Conservation (phyloP, 805 yeast species). For the Ogataea haglerorum region DNA sequence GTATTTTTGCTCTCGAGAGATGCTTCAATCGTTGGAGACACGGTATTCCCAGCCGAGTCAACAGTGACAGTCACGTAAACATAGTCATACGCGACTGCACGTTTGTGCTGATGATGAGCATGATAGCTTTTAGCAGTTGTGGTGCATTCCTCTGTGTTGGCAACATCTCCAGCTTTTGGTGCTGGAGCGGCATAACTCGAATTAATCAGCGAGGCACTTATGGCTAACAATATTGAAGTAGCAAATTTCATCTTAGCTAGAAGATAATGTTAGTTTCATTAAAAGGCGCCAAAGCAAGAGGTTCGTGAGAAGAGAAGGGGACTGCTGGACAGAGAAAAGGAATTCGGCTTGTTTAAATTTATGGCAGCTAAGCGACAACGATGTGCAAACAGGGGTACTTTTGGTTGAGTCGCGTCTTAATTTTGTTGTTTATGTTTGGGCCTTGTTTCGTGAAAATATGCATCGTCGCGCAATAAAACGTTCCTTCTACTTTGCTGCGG, state of each 20-base stretch:
- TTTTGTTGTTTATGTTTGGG: conserved; percentile 8
- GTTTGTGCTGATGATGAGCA: conserved; percentile 59
- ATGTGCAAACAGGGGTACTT: conserved; percentile 1
- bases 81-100: conserved; percentile 49
- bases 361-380: not conserved
- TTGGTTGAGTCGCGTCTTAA: conserved; percentile 3
- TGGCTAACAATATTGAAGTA: conserved; percentile 23
- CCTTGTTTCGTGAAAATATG: conserved; percentile 5
- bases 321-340: not conserved
- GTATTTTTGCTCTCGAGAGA: conserved; percentile 21
- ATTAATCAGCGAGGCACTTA: conserved; percentile 25
- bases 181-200: conserved; percentile 29
- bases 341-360: too few species aligned
- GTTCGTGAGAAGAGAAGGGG: not conserved
- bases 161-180: conserved; percentile 38
- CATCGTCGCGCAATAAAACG: conserved; percentile 2
- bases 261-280: conserved; percentile 8
- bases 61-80: conserved; percentile 54
- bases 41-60: conserved; percentile 44
- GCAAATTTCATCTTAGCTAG: conserved; percentile 24
- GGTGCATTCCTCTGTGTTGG: conserved; percentile 38
- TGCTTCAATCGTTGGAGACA: conserved; percentile 34
- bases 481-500: conserved; percentile 3
- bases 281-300: too few species aligned
- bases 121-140: conserved; percentile 41